Percentiles rank a stretch among this genome's conserved stretches.
Conservation (phyloP, 176 grass and related monocot genomes). For the Luzula sylvatica region DNA sequence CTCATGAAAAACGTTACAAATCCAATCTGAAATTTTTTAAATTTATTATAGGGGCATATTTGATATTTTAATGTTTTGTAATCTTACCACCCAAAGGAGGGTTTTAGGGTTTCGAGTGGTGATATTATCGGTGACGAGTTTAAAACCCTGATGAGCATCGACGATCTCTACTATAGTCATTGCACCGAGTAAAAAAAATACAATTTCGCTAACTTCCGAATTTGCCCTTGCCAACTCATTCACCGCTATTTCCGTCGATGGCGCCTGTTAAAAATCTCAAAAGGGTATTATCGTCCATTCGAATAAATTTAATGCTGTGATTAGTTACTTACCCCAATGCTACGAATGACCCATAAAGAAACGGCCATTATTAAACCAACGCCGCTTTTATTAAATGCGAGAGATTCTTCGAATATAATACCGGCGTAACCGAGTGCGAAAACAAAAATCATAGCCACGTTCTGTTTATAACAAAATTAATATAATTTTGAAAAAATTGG, state of each 20-base stretch:
- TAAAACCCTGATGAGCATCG: constrained; percentile 98
- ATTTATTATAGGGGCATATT: no score
- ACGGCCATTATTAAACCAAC: constrained; percentile 90
- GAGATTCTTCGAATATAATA: constrained; percentile 94
- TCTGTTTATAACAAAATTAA: constrained; percentile 46
- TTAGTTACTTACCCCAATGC: constrained; percentile 73
- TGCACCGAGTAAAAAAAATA: constrained; percentile 97
- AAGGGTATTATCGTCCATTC: not conserved
- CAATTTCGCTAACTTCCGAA: constrained; percentile 93
- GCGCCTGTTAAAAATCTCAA: constrained; percentile 43
- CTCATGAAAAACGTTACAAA: constrained; percentile 97
- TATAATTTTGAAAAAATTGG: constrained; percentile 10
- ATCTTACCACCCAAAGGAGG: constrained; percentile 94
- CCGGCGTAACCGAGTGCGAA: constrained; percentile 87
- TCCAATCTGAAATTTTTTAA: constrained; percentile 53
- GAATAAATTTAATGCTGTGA: not conserved
- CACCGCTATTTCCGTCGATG: constrained; percentile 67
- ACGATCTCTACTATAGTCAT: constrained; percentile 99
- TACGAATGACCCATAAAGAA: constrained; percentile 89
- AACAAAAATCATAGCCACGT: constrained; percentile 86
- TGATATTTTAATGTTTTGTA: no score
- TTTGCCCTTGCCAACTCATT: constrained; percentile 61
- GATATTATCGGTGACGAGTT: constrained; percentile 92
- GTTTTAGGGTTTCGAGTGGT: constrained; percentile 72
- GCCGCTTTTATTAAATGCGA: constrained; percentile 96